phyloP scores from a whole-genome alignment of 768 basidiomycete genomes.

The Xerocomus potaroensis region DNA sequence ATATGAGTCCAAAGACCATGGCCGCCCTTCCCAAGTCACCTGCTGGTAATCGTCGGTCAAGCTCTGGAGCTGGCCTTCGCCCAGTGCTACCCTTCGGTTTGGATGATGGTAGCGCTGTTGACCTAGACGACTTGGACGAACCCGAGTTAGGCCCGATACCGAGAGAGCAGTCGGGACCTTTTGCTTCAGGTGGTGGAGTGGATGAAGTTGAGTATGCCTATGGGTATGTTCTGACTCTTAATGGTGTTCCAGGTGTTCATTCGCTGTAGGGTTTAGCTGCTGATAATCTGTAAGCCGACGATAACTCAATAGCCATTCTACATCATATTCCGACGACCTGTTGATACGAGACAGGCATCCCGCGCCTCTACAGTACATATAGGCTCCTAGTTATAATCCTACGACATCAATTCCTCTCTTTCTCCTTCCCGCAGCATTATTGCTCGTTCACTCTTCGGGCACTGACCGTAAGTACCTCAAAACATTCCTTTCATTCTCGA shows the following conservation, averaged over 20 bases:
- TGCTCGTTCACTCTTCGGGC: no score
- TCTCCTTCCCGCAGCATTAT: no score
- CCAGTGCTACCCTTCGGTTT: constrained; percentile 77
- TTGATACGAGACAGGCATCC: no score
- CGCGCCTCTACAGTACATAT: no score
- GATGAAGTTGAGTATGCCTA: constrained; percentile 90
- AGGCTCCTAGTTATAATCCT: no score
- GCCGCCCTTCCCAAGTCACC: constrained; percentile 91
- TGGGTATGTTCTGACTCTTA: constrained; percentile 47
- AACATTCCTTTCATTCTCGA: constrained; percentile 57
- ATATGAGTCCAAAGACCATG: constrained; percentile 96
- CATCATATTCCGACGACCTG: no score
- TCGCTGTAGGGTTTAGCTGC: constrained; percentile 20
- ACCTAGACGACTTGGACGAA: constrained; percentile 68
- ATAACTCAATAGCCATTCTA: no score
- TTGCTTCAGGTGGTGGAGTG: constrained; percentile 76
- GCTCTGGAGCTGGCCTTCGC: constrained; percentile 78
- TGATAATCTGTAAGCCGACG: no score
- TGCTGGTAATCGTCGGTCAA: constrained; percentile 74
- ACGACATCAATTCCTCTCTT: no score
- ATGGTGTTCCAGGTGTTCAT: constrained; percentile 8
- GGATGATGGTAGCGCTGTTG: constrained; percentile 71
- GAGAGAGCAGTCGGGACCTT: constrained; percentile 67
- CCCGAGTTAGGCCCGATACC: constrained; percentile 72
- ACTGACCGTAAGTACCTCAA: constrained; percentile 13